Conservation (phyloP, 2,329 filamentous ascomycete species). For the Chalaropsis ovoidea region DNA sequence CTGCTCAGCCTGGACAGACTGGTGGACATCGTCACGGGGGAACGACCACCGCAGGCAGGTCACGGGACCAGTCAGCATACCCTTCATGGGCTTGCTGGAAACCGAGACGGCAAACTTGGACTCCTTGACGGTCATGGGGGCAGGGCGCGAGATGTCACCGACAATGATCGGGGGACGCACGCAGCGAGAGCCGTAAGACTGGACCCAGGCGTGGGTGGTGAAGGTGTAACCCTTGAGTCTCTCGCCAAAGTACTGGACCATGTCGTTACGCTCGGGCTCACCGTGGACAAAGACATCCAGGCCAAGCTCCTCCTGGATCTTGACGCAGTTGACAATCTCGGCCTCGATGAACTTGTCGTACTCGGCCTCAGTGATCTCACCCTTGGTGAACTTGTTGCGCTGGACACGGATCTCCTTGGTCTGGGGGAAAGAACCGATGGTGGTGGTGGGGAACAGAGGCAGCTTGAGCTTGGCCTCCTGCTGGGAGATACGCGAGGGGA, state of each 20-base stretch:
- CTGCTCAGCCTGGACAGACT: slow-evolving; percentile 97
- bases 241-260: slow-evolving; percentile 99
- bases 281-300: slow-evolving; percentile 97
- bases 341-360: slow-evolving; percentile 99
- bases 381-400: slow-evolving; percentile 98
- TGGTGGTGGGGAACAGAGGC: slow-evolving; percentile 96
- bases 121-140: slow-evolving; percentile 99
- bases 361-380: slow-evolving; percentile 80
- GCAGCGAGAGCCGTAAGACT: slow-evolving; percentile 96
- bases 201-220: slow-evolving; percentile 98
- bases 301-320: slow-evolving; percentile 95
- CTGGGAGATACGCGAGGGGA: slow-evolving; percentile 71
- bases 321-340: slow-evolving; percentile 90
- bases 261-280: slow-evolving; percentile 99
- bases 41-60: slow-evolving; percentile 99
- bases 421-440: slow-evolving; percentile 98
- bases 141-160: slow-evolving; percentile 93
- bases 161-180: slow-evolving; percentile 97
- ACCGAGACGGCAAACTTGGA: slow-evolving; percentile 95
- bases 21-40: slow-evolving; percentile 98
- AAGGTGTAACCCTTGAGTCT: slow-evolving; percentile 93
- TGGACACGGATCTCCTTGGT: slow-evolving; percentile 96
- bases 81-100: slow-evolving; percentile 99
- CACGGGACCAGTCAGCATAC: slow-evolving; percentile 98
- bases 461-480: slow-evolving; percentile 91